A percentile compares a stretch with the other conserved stretches of the same genome.
These are phyloP conservation scores for Claviceps sp. DNA, from an alignment of 2,329 filamentous ascomycete species.

Conservation along the genomic window DNA sequence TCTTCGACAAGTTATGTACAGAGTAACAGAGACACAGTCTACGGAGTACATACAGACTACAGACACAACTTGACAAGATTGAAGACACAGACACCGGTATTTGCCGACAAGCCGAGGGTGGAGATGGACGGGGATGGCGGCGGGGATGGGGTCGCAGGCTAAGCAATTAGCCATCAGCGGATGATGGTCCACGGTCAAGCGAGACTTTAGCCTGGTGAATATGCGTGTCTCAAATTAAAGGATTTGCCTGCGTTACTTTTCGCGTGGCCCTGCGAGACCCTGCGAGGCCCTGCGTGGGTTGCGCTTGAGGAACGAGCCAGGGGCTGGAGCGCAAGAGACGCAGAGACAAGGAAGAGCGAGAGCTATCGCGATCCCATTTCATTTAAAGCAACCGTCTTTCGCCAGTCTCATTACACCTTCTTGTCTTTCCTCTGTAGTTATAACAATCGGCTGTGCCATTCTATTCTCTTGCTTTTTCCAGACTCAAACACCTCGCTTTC, in stretches of 20 bases:
- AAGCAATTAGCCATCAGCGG: too few relatives aligned
- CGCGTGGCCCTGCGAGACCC: neutral
- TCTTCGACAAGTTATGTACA: too few relatives aligned
- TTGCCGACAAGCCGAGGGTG: neutral
- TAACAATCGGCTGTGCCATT: neutral
- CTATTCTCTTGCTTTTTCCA: neutral
- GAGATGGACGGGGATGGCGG: neutral
- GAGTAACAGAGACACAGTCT: too few relatives aligned
- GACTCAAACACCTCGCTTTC: neutral
- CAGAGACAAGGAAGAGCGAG: neutral
- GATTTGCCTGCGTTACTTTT: neutral
- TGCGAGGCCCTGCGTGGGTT: too few relatives aligned
- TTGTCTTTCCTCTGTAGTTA: neutral
- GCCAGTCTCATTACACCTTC: neutral
- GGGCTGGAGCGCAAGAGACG: neutral
- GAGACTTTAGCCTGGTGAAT: neutral
- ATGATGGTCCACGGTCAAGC: too few relatives aligned
- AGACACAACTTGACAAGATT: neutral
- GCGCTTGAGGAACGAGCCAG: neutral
- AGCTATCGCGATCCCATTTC: neutral
- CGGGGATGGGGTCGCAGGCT: neutral
- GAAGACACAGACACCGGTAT: neutral
- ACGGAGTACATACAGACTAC: too few relatives aligned
- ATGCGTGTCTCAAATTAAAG: neutral
- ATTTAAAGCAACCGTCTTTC: neutral